Percentiles rank a stretch among this genome's conserved stretches.
phyloP scores from a whole-genome alignment of 2,329 filamentous ascomycete genomes.

The Diplodia sapinea region DNA sequence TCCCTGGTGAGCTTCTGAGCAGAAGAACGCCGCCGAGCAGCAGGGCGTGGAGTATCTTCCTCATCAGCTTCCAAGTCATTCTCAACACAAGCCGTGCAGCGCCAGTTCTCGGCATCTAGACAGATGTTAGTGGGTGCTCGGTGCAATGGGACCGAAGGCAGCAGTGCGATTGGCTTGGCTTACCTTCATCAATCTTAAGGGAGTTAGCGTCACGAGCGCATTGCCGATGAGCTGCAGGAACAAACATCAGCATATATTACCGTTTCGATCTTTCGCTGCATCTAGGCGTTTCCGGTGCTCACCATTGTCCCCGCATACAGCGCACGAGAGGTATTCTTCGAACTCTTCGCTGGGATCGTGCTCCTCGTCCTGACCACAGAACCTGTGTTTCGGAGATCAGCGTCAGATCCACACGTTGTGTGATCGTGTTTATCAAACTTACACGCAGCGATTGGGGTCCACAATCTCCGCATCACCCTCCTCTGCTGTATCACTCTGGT shows the following conservation, averaged over 20 bases:
- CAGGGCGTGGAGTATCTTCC: conserved; percentile 49
- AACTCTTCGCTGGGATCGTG: conserved; percentile 82
- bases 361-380: conserved; percentile 83
- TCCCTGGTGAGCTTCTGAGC: conserved; percentile 73
- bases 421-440: conserved; percentile 44
- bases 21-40: conserved; percentile 61
- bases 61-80: conserved; percentile 57
- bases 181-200: conserved; percentile 68
- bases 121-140: conserved; percentile 28
- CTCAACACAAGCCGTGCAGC: conserved; percentile 63
- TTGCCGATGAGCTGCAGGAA: conserved; percentile 80
- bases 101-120: conserved; percentile 65
- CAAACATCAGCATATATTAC: conserved; percentile 48
- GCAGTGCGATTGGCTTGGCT: conserved; percentile 41
- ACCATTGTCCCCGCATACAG: conserved; percentile 82
- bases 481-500: conserved; percentile 59
- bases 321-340: conserved; percentile 78
- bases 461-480: conserved; percentile 62
- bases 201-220: conserved; percentile 78
- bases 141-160: conserved; percentile 30
- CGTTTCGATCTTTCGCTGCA: neutral
- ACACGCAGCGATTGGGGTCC: conserved; percentile 69
- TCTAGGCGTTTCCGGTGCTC: conserved; percentile 49
- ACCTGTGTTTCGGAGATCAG: conserved; percentile 57
- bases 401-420: conserved; percentile 40